These are phyloP conservation scores for Lactarius psammicola DNA, from an alignment of 768 basidiomycete species.

Conservation along the genomic window DNA sequence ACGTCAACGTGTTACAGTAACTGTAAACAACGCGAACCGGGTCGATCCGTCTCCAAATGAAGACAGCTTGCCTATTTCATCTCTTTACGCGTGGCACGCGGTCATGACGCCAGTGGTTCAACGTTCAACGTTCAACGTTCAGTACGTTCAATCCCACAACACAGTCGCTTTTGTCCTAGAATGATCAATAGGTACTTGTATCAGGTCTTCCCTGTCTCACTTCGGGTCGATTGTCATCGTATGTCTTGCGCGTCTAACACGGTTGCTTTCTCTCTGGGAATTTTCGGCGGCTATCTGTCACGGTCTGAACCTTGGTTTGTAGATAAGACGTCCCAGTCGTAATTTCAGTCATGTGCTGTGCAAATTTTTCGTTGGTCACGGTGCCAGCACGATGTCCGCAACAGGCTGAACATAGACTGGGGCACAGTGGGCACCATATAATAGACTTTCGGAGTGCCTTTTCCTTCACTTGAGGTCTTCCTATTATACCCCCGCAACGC, in stretches of 20 bases:
- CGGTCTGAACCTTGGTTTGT: background rate
- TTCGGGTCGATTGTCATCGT: background rate
- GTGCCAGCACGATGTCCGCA: background rate
- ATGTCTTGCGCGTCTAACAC: background rate
- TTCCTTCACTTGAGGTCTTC: background rate
- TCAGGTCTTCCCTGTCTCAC: background rate
- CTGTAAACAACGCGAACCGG: background rate
- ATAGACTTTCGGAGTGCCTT: background rate
- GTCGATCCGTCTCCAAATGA: background rate
- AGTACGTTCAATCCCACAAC: background rate
- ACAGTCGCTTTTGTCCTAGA: background rate
- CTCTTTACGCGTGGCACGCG: background rate
- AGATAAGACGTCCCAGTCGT: background rate
- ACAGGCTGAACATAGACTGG: background rate
- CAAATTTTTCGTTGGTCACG: background rate
- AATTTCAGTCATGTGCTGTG: background rate
- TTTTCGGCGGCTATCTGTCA: background rate
- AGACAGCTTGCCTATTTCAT: background rate
- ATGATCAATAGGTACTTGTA: background rate
- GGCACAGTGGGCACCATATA: slow-evolving; percentile 1
- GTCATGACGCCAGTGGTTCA: background rate
- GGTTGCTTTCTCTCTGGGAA: background rate
- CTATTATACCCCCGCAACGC: background rate
- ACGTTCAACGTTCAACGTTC: background rate
- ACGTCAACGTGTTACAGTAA: background rate